Base-by-base conservation (phyloP, 495 filamentous ascomycete genomes). In the Penicilliopsis zonata region DNA sequence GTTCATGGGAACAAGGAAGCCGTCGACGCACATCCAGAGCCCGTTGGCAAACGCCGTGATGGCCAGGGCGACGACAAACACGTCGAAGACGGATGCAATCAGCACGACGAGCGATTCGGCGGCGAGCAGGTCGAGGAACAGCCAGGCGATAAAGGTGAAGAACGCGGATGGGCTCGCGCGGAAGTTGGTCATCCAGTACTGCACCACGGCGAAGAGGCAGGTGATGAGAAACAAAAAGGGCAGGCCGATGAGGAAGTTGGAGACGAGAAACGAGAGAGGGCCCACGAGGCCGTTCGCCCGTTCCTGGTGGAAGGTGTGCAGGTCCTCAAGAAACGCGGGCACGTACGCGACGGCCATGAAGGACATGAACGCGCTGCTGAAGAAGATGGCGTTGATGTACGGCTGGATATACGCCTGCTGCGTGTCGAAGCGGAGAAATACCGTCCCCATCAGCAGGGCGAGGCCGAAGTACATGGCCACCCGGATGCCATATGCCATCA, bases 301-400 rank as follows among this genome's bases (percentile, higher is more conserved):
- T 41, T 90, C 83, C 55, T 86, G 86, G 56, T 69, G 49, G 46
- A 72, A 90, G 0, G 71, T 77, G 3, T 70, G 61, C 27, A 74
- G 72, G 47, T 90, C 83, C 55, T 90, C 83, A 8, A 90, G 62
- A 59, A 70, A 90, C n/a, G 78, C 67, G 0, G 83, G 83, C 5
- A 84, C 76, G 47, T 87, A 88, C 5, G 82, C 83, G 0, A 83
- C 78, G 1, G 83, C 83, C 83, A 90, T 90, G 66, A 90, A 90
- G 21, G 76, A 82, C 80, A 90, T 85, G 61, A 90, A 90, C 0
- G 82, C 83, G 0, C 68, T 74, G 10, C 83, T 81, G 50, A 82
- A 86, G 70, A 82, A 78, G 56, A 65, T 22, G 7, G 9, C 13
- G 41, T 88, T 90, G 47, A 72, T 81, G 46, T 82, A 78, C 3